A percentile compares a stretch with the other conserved stretches of the same genome.
phyloP scores from a whole-genome alignment of 2,329 filamentous ascomycete species.

The Hymenoscyphus repandus region DNA sequence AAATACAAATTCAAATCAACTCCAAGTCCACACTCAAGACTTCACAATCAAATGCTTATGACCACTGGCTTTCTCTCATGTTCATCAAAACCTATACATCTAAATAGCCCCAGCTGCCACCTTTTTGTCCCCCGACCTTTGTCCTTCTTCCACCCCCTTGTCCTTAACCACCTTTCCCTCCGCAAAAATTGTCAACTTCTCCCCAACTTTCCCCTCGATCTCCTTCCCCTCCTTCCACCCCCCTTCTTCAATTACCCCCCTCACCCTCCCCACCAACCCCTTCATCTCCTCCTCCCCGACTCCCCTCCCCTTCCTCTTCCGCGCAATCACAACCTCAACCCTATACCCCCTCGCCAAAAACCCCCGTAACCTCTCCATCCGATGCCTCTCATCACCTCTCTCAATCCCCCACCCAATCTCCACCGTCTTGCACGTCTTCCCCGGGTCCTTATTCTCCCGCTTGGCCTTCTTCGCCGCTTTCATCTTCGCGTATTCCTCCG shows the following conservation, averaged over 20 bases:
- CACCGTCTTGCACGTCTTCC: slow-evolving; percentile 61
- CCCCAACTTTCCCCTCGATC: slow-evolving; percentile 41
- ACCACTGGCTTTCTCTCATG: neutral
- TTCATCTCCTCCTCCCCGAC: slow-evolving; percentile 58
- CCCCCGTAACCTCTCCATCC: slow-evolving; percentile 57
- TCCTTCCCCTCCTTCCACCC: slow-evolving; percentile 41
- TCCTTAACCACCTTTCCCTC: slow-evolving; percentile 33
- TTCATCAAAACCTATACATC: neutral
- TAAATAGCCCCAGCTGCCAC: neutral
- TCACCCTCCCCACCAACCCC: slow-evolving; percentile 49
- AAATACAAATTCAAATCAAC: no score
- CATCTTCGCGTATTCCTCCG: slow-evolving; percentile 40
- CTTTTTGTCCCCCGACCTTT: neutral
- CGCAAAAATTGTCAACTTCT: slow-evolving; percentile 39
- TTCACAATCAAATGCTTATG: no score
- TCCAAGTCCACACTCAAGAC: no score
- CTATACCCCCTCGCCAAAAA: slow-evolving; percentile 71
- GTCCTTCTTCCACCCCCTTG: neutral
- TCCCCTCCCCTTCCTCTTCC: slow-evolving; percentile 57
- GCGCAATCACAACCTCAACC: slow-evolving; percentile 68
- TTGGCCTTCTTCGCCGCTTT: slow-evolving; percentile 37
- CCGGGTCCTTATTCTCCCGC: slow-evolving; percentile 30
- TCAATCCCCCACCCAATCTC: slow-evolving; percentile 89
- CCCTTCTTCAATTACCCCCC: slow-evolving; percentile 31
- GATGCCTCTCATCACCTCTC: slow-evolving; percentile 66